These are phyloP conservation scores for Lumnitzera littorea DNA, from an alignment of 345 rosid genomes.

Conservation along the genomic window DNA sequence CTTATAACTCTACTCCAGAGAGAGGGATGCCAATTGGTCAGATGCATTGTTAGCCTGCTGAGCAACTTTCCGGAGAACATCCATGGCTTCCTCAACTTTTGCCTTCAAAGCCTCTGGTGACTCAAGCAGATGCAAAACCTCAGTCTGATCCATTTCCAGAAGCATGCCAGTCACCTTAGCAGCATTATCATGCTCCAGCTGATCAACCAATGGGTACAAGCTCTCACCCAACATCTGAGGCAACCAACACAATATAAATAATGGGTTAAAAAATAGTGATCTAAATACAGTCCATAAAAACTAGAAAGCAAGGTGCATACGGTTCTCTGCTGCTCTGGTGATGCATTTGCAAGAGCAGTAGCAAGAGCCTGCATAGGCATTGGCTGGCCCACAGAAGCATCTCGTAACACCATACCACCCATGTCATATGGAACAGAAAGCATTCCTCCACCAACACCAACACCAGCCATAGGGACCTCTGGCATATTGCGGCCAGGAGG, in stretches of 20 bases:
- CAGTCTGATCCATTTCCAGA: slow-evolving; percentile 84
- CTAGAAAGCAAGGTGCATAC: slow-evolving; percentile 17
- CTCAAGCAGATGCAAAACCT: slow-evolving; percentile 70
- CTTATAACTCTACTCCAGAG: slow-evolving; percentile 13
- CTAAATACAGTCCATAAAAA: too few species aligned
- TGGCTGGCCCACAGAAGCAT: slow-evolving; percentile 36
- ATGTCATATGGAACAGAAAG: slow-evolving; percentile 51
- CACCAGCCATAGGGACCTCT: slow-evolving; percentile 42
- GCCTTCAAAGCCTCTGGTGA: slow-evolving; percentile 61
- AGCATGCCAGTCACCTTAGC: slow-evolving; percentile 83
- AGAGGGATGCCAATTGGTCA: slow-evolving; percentile 55
- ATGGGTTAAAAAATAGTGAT: not conserved
- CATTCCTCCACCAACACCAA: slow-evolving; percentile 42
- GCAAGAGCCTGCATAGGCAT: slow-evolving; percentile 57
- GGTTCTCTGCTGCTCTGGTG: slow-evolving; percentile 67
- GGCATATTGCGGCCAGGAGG: slow-evolving; percentile 58
- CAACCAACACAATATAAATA: not conserved
- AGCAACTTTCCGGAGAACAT: slow-evolving; percentile 49
- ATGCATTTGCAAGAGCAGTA: slow-evolving; percentile 61
- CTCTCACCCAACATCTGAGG: slow-evolving; percentile 67
- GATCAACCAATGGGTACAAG: slow-evolving; percentile 64
- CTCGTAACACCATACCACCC: slow-evolving; percentile 51
- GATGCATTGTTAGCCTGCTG: slow-evolving; percentile 33
- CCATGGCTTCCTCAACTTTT: slow-evolving; percentile 71
- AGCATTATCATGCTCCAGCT: slow-evolving; percentile 59